These are phyloP conservation scores for Elongisporangium senticosum DNA, from an alignment of 352 stramenopile genomes.

Conservation along the genomic window DNA sequence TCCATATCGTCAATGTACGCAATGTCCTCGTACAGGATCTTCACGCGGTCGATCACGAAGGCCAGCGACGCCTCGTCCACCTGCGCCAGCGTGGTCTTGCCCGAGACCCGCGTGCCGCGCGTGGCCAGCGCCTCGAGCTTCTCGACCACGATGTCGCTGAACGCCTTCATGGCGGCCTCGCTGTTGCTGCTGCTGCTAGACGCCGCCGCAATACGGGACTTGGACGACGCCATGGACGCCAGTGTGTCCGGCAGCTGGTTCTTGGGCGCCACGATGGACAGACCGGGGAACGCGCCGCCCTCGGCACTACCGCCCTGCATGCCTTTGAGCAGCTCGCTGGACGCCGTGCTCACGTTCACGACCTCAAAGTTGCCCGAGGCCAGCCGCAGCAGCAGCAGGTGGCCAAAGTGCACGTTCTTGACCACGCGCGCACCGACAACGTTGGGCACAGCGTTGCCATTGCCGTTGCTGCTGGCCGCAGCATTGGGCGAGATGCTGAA, in stretches of 20 bases:
- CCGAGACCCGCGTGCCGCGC: slow-evolving; percentile 57
- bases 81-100: slow-evolving; percentile 52
- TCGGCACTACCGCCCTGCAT: slow-evolving; percentile 17
- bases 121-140: slow-evolving; percentile 47
- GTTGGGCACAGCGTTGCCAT: slow-evolving; percentile 22
- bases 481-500: slow-evolving; percentile 63
- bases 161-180: slow-evolving; percentile 27
- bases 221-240: slow-evolving; percentile 39
- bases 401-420: slow-evolving; percentile 74
- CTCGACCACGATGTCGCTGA: slow-evolving; percentile 58
- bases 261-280: slow-evolving; percentile 10
- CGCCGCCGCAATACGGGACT: slow-evolving; percentile 16
- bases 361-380: slow-evolving; percentile 70
- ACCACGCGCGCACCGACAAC: slow-evolving; percentile 58
- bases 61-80: slow-evolving; percentile 65
- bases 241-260: slow-evolving; percentile 45
- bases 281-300: slow-evolving; percentile 6
- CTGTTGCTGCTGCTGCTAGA: slow-evolving; percentile 6
- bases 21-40: slow-evolving; percentile 73
- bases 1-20: slow-evolving; percentile 72
- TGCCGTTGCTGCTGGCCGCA: not conserved
- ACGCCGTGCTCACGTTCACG: slow-evolving; percentile 72
- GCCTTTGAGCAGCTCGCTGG: slow-evolving; percentile 64
- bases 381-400: slow-evolving; percentile 68
- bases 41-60: slow-evolving; percentile 71